These are phyloP conservation scores for Melampsora occidentalis DNA, from an alignment of 1,284 basidiomycete species.

Conservation along the genomic window DNA sequence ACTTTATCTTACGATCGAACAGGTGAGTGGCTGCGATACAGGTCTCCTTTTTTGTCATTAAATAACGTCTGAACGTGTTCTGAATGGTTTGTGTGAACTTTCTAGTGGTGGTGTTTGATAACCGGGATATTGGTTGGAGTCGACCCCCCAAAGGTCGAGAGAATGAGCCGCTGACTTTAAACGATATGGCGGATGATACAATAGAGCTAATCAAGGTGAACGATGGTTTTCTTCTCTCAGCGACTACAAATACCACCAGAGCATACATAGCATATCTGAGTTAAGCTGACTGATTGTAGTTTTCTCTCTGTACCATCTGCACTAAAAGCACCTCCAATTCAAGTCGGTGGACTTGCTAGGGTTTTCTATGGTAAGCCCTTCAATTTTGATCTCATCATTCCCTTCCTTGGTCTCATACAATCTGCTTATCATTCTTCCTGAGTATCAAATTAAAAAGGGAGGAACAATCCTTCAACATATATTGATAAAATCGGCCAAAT, in stretches of 20 bases:
- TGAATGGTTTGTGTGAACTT: neutral
- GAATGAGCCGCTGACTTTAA: neutral
- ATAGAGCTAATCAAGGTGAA: neutral
- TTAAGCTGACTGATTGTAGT: neutral
- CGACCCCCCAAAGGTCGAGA: neutral
- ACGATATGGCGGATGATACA: neutral
- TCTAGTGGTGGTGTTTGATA: conserved; percentile 4
- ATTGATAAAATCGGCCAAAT: neutral
- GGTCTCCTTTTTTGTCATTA: neutral
- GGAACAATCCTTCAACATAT: neutral
- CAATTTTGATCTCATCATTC: neutral
- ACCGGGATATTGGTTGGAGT: conserved; percentile 5
- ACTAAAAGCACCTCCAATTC: neutral
- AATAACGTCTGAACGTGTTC: neutral
- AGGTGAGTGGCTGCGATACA: neutral
- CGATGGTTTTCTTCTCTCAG: too few relatives aligned
- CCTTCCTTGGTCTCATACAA: neutral
- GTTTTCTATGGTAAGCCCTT: neutral
- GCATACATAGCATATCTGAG: too few relatives aligned
- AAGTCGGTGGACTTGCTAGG: neutral
- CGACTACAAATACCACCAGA: too few relatives aligned
- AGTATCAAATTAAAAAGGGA: neutral
- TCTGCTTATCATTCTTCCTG: neutral
- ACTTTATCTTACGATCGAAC: neutral
- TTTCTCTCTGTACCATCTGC: neutral